Conservation (phyloP, 805 yeast species). For the Candida endomychidarum region DNA sequence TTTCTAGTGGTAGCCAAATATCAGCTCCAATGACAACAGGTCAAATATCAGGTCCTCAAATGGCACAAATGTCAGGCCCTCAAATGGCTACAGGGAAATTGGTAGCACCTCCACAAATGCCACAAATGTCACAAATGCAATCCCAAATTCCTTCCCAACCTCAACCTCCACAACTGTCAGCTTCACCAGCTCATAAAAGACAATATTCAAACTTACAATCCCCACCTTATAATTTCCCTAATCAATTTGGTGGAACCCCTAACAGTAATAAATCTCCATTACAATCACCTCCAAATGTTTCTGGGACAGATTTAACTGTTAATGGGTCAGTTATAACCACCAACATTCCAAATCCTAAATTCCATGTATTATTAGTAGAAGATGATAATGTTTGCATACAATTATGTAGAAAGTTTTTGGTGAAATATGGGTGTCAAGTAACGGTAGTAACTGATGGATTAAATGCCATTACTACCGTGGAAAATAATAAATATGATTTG, state of each 20-base stretch:
- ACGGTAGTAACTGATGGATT: constrained; percentile 92
- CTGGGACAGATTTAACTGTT: constrained; percentile 5
- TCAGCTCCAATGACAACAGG: no score
- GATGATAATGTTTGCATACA: constrained; percentile 83
- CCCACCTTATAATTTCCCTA: constrained; percentile 1
- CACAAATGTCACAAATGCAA: background rate
- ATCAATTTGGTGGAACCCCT: constrained; percentile 6
- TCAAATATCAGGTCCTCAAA: no score
- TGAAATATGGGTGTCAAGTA: constrained; percentile 88
- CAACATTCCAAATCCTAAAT: constrained; percentile 42
- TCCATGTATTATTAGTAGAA: constrained; percentile 75
- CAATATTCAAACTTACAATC: constrained; percentile 8
- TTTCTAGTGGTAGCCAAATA: no score
- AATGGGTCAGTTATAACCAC: constrained; percentile 20
- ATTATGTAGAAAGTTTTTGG: constrained; percentile 76
- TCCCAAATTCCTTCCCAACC: background rate
- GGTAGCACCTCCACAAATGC: background rate
- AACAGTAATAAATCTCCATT: constrained; percentile 8
- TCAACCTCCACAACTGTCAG: background rate
- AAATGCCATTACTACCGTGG: constrained; percentile 77
- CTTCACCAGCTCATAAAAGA: constrained; percentile 4
- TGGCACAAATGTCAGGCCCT: no score
- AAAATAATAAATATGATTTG: constrained; percentile 68
- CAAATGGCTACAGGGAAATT: background rate
- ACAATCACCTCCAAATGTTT: constrained; percentile 9